These are phyloP conservation scores for Sporisorium graminicola DNA, from an alignment of 1,284 basidiomycete genomes.

Conservation along the genomic window DNA sequence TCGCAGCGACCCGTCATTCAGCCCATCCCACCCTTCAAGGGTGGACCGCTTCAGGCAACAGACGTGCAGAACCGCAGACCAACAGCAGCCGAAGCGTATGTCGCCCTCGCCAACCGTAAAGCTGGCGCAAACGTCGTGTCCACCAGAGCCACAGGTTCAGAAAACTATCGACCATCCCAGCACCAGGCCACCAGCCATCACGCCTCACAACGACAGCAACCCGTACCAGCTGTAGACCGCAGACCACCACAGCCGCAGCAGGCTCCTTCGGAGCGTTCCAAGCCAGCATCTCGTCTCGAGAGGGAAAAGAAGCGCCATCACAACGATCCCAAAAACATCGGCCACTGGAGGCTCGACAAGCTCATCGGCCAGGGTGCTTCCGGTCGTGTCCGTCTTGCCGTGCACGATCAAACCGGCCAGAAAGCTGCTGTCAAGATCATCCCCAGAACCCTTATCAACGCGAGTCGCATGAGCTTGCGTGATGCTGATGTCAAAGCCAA, in stretches of 20 bases:
- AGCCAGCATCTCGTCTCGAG: slow-evolving; percentile 62
- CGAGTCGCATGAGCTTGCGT: slow-evolving; percentile 79
- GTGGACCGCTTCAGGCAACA: slow-evolving; percentile 42
- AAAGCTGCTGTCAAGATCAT: slow-evolving; percentile 97
- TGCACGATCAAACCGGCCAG: slow-evolving; percentile 87
- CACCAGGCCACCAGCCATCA: slow-evolving; percentile 38
- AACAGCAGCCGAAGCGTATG: slow-evolving; percentile 44
- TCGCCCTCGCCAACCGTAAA: slow-evolving; percentile 43
- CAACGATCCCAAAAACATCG: slow-evolving; percentile 75
- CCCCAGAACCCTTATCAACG: slow-evolving; percentile 82
- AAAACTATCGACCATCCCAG: slow-evolving; percentile 40
- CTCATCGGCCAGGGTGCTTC: slow-evolving; percentile 91
- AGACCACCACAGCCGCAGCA: slow-evolving; percentile 29
- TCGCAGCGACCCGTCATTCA: slow-evolving; percentile 41
- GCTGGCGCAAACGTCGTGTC: slow-evolving; percentile 44
- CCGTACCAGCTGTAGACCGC: slow-evolving; percentile 36
- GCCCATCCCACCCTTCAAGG: slow-evolving; percentile 54
- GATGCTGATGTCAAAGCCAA: slow-evolving; percentile 79
- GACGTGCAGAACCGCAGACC: slow-evolving; percentile 46
- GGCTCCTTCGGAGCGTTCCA: slow-evolving; percentile 30
- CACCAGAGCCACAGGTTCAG: slow-evolving; percentile 36
- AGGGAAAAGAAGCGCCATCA: slow-evolving; percentile 70
- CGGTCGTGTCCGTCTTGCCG: slow-evolving; percentile 85
- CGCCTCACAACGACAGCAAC: slow-evolving; percentile 41
- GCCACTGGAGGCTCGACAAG: slow-evolving; percentile 91